These are phyloP conservation scores for Exidia glandulosa DNA, from an alignment of 768 basidiomycete species.

Conservation along the genomic window DNA sequence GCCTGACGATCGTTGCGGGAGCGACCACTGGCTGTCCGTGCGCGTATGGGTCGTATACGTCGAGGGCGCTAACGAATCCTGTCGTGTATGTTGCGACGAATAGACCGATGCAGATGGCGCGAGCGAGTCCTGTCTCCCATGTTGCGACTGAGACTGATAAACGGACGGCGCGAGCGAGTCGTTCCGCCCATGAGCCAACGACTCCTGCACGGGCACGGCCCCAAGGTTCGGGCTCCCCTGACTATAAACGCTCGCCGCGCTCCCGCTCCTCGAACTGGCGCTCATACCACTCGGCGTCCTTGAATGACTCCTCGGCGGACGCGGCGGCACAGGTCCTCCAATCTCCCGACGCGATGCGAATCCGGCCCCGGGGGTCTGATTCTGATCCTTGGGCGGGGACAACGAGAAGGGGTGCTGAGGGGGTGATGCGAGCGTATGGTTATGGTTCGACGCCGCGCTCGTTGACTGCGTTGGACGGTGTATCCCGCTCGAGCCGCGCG, in stretches of 20 bases:
- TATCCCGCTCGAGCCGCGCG: no score
- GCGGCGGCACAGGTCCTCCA: not conserved
- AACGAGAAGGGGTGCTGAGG: no score
- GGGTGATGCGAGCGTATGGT: no score
- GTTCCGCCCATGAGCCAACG: not conserved
- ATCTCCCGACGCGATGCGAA: not conserved
- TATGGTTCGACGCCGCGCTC: no score
- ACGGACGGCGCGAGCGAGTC: not conserved
- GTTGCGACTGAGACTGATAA: not conserved
- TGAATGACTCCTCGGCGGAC: not conserved
- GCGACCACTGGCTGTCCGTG: no score
- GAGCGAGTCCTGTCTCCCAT: not conserved
- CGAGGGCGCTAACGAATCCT: conserved; percentile 6
- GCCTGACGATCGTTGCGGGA: no score
- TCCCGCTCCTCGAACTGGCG: not conserved
- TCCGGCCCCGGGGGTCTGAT: no score
- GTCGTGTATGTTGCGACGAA: not conserved
- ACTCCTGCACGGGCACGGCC: no score
- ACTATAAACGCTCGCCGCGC: not conserved
- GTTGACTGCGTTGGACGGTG: no score
- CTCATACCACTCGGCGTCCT: not conserved
- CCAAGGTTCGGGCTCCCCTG: no score
- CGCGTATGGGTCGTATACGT: no score
- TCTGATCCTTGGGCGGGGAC: no score
- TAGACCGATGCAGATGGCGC: not conserved